These are phyloP conservation scores for Phytopythium mirpurense DNA, from an alignment of 352 stramenopile genomes.

Conservation along the genomic window DNA sequence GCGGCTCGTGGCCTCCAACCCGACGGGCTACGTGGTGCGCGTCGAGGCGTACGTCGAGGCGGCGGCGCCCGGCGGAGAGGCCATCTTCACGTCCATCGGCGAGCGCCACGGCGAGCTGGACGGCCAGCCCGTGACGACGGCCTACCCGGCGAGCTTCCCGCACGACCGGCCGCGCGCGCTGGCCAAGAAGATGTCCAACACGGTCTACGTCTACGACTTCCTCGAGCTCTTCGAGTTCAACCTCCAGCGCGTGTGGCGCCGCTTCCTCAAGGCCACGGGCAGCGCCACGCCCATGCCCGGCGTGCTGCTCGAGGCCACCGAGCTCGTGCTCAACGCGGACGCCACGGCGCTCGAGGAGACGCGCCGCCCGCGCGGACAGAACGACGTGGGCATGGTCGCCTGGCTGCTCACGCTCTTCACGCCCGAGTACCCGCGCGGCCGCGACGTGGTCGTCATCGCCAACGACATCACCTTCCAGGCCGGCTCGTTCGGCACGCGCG, in stretches of 20 bases:
- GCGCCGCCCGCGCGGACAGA: conserved; percentile 89
- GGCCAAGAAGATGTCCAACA: conserved; percentile 94
- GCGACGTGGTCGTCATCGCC: conserved; percentile 98
- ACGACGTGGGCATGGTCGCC: conserved; percentile 99
- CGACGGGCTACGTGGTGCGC: conserved; percentile 98
- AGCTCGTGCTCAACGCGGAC: conserved; percentile 91
- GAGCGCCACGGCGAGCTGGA: conserved; percentile 92
- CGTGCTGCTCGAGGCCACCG: conserved; percentile 91
- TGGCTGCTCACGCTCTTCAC: conserved; percentile 98
- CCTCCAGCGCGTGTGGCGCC: conserved; percentile 92
- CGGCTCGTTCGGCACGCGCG: conserved; percentile 98
- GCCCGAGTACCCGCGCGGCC: conserved; percentile 94
- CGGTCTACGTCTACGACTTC: conserved; percentile 99
- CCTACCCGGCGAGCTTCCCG: conserved; percentile 96
- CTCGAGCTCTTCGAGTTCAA: conserved; percentile 97
- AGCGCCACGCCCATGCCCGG: conserved; percentile 77
- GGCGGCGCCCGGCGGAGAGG: conserved; percentile 61
- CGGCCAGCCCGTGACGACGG: conserved; percentile 90
- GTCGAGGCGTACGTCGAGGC: conserved; percentile 99
- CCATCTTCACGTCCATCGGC: conserved; percentile 90
- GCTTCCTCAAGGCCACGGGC: conserved; percentile 70
- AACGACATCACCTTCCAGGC: conserved; percentile 99
- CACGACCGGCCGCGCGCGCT: conserved; percentile 94
- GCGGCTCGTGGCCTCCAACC: conserved; percentile 95
- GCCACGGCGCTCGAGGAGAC: conserved; percentile 55